Evolutionary conservation across 2,329 filamentous ascomycete species (phyloP).

Genomic region (Aspergillus hiratsukae): DNA sequence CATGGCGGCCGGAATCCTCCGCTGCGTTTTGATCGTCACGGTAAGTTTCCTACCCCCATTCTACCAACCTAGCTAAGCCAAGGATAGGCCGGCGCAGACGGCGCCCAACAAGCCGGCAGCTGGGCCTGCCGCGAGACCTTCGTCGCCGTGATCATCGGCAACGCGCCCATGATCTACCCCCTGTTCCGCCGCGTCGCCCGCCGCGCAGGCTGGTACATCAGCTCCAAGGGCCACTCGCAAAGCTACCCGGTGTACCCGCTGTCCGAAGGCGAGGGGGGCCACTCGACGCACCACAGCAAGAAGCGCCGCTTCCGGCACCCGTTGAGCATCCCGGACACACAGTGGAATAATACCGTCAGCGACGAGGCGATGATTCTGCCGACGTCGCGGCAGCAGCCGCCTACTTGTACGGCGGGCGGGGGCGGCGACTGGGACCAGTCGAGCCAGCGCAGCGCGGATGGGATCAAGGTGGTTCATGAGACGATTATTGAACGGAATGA

Average conservation of each 20-base stretch:
- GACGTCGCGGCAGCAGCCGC: slow-evolving; percentile 19
- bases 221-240: slow-evolving; percentile 15
- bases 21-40: slow-evolving; percentile 49
- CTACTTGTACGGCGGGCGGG: slow-evolving; percentile 19
- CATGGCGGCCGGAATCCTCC: slow-evolving; percentile 51
- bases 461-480: slow-evolving; percentile 30
- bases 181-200: slow-evolving; percentile 24
- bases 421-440: slow-evolving; percentile 17
- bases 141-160: slow-evolving; percentile 41
- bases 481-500: slow-evolving; percentile 24
- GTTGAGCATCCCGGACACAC: slow-evolving; percentile 27
- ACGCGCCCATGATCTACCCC: slow-evolving; percentile 42
- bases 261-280: slow-evolving; percentile 13
- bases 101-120: slow-evolving; percentile 38
- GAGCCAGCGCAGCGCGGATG: slow-evolving; percentile 17
- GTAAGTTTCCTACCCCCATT: slow-evolving; percentile 16
- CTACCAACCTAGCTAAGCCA: neutral
- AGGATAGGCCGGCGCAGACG: slow-evolving; percentile 30
- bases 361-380: slow-evolving; percentile 28
- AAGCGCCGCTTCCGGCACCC: slow-evolving; percentile 27
- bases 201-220: slow-evolving; percentile 24
- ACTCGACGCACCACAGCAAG: slow-evolving; percentile 7
- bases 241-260: slow-evolving; percentile 23
- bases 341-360: slow-evolving; percentile 25
- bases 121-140: slow-evolving; percentile 46